Evolutionary conservation across 345 rosid genomes (phyloP).

Genomic region (Reutealis trisperma): DNA sequence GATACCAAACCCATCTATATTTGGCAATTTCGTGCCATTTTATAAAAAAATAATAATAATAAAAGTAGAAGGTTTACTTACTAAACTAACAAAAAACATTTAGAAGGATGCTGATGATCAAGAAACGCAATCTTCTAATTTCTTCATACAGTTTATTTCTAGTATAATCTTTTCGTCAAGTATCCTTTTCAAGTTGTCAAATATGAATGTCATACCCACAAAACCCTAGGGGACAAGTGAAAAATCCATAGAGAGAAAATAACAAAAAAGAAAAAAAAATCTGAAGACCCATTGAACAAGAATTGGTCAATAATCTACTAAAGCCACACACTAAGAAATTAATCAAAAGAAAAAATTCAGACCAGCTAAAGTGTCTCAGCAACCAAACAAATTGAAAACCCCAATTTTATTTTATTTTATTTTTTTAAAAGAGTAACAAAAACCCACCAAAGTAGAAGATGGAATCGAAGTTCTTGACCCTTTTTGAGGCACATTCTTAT

Average conservation of each 20-base stretch:
- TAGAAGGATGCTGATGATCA: not conserved
- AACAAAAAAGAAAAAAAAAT: too few species aligned
- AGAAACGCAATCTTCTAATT: not conserved
- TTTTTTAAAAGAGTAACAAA: not conserved
- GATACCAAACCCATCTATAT: too few species aligned
- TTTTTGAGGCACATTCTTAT: conserved; percentile 38
- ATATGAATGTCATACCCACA: not conserved
- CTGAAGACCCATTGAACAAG: not conserved
- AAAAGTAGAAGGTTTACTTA: too few species aligned
- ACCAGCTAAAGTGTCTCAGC: conserved; percentile 1
- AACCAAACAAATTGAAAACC: conserved; percentile 1
- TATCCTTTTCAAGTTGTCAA: not conserved
- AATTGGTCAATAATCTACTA: not conserved
- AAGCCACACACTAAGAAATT: not conserved
- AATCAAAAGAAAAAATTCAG: not conserved
- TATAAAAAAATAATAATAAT: too few species aligned
- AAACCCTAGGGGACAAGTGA: not conserved
- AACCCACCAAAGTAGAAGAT: conserved; percentile 59
- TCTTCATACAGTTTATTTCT: not conserved
- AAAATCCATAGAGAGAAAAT: not conserved
- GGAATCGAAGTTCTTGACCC: conserved; percentile 42
- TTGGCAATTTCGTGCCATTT: not conserved
- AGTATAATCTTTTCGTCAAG: too few species aligned
- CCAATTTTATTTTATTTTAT: too few species aligned
- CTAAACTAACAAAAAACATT: not conserved